A percentile compares a stretch with the other conserved stretches of the same genome.
phyloP scores from a whole-genome alignment of 2,329 filamentous ascomycete genomes.

The Colletotrichum sp. region DNA sequence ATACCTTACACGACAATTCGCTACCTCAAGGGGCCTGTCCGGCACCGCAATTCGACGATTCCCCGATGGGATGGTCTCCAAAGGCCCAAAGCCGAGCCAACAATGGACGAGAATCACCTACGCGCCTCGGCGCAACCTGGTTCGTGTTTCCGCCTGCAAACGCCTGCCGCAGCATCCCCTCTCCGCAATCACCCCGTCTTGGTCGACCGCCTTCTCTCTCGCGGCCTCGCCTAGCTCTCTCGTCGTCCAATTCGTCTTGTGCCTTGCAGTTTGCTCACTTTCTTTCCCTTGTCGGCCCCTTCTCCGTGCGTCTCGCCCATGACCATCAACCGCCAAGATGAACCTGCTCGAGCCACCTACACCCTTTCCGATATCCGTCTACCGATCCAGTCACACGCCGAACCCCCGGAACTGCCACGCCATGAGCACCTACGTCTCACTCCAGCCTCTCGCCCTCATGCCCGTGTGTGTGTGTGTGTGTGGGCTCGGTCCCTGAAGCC shows the following conservation, averaged over 20 bases:
- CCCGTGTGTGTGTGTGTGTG: not conserved
- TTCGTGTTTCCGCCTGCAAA: not conserved
- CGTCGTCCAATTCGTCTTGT: not conserved
- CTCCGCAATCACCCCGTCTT: slow-evolving; percentile 10
- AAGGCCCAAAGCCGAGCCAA: slow-evolving; percentile 5
- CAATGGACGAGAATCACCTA: slow-evolving; percentile 7
- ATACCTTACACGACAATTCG: not conserved
- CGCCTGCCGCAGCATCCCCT: not conserved
- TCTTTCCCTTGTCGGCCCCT: slow-evolving; percentile 1
- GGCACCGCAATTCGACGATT: not conserved
- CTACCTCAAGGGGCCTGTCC: not conserved
- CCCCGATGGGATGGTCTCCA: not conserved
- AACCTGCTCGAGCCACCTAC: not conserved
- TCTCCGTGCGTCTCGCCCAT: slow-evolving; percentile 16
- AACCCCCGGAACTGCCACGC: not conserved
- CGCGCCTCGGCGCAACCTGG: not conserved
- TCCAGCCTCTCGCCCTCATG: not conserved
- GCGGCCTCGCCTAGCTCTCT: not conserved
- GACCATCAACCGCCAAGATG: not conserved
- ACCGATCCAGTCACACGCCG: slow-evolving; percentile 5
- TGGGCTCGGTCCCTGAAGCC: not conserved
- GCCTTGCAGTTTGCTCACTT: not conserved
- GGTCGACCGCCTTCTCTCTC: slow-evolving; percentile 7
- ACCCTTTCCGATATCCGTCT: slow-evolving; percentile 9
- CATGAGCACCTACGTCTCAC: not conserved